Evolutionary conservation across 768 basidiomycete genomes (phyloP), one percentile per base, ranked within the genome.

Genomic region (Dacryopinax spathularia): DNA sequence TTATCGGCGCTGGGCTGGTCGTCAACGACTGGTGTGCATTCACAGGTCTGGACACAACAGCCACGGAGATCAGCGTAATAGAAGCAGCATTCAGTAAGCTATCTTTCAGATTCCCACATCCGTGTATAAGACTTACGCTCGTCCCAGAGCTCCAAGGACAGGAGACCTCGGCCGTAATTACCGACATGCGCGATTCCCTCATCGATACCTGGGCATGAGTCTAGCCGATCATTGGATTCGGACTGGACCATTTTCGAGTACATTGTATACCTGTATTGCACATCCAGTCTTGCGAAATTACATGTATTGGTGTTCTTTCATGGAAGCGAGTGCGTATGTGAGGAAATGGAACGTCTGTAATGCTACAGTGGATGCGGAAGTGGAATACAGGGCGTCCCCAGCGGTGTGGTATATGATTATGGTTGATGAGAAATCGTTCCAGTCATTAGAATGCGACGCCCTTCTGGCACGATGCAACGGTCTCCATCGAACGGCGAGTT

Each of bases 1-100:
- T 98, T 35, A 86, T 99, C 67, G 96, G 96, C 33, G 96, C 95
- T 9, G 96, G 96, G 33, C 80, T 98, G 34, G 92, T 99, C 63
- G 96, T 98, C 64, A 99, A 99, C 71, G 96, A 98, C 73, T 98
- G 96, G 96, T 91, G 90, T 77, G 96, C 96, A 10, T 98, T 98
- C 76, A 92, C 93, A n/a, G 96, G 96, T 34, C 80, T 96, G 31
- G 96, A 99, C 72, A 98, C 96, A 65, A 99, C 96, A n/a, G 96
- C 96, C 37, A 98, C 95, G 62, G 96, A 99, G 75, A 91, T 98
- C 74, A 90, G 88, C 70, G 95, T 99, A 36, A 96, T 98, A 69
- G 96, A 99, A 74, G 93, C 94, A 29, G 81, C 92, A 60, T 99
- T 99, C 80, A 93, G 93, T 95, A 71, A 70, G 92, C 84, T 25